Base-by-base conservation (phyloP, 768 basidiomycete genomes). In the Dentipellis sp. region DNA sequence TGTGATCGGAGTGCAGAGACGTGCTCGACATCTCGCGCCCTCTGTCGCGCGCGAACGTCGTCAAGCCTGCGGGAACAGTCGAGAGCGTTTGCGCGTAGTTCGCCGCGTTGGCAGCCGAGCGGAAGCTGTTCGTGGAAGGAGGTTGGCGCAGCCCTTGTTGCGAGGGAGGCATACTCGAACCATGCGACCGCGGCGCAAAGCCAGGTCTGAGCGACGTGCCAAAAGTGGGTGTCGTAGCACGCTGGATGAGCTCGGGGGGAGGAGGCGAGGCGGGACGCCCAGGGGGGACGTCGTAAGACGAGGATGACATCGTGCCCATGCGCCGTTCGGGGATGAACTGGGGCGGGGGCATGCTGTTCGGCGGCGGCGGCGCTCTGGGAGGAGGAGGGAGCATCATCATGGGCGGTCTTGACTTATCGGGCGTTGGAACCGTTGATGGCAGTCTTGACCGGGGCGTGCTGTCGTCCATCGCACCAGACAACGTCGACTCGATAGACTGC, bases 181-280 rank as follows among this genome's bases (percentile, higher is more conserved):
- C 84, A 68, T 83, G 81, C 54, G 78, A 80, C 23, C 89, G 79
- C 38, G 76, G 64, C 17, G 22, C 72, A 50, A 76, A 76, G 16
- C 68, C 76, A 39, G 77, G 75, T 16, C 86, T 72, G 54, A 80
- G 76, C 1, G 81, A 71, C 1, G 48, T 22, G 14, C 87, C 86
- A 62, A 89, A 83, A 7, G 86, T 86, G 0, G 91, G 91, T 1
- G 91, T 92, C 3, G 91, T 91, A 10, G 94, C 92, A 12, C 94
- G 88, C 65, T 91, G 86, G 58, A 97, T 84, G 65, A 97, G 87
- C 56, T 97, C 94, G 16, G 87, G 75, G 16, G 94, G 95, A 5
- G 94, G 94, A 1, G 95, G 94, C 0, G 95, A 97, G 3, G 84
- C 87, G 0, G 95, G 95, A 46, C 94, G 78, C 29, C 90, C 86